Percentiles rank a stretch among this genome's conserved stretches.
These are phyloP conservation scores for Torulaspora microellipsoides DNA, from an alignment of 805 yeast genomes.

Conservation along the genomic window DNA sequence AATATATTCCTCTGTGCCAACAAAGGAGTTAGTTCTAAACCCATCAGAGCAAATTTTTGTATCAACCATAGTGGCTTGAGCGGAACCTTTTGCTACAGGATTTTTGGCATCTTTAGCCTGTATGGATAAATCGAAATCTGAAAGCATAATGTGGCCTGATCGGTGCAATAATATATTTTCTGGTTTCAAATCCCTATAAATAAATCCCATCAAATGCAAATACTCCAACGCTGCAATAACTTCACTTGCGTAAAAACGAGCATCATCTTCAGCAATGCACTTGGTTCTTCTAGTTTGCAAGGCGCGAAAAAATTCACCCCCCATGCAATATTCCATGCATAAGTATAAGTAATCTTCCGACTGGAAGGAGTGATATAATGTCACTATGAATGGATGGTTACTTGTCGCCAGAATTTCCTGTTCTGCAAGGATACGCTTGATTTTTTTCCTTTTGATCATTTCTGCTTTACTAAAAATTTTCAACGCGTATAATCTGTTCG, in stretches of 20 bases:
- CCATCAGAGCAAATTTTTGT: conserved; percentile 95
- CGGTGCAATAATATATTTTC: conserved; percentile 92
- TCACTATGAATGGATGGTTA: conserved; percentile 95
- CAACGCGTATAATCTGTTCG: conserved; percentile 82
- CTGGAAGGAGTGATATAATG: conserved; percentile 93
- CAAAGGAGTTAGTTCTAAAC: conserved; percentile 95
- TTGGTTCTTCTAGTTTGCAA: conserved; percentile 84
- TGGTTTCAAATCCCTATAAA: conserved; percentile 93
- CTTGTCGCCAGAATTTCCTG: conserved; percentile 94
- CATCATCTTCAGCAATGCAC: conserved; percentile 82
- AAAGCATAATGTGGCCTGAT: conserved; percentile 96
- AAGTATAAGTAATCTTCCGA: conserved; percentile 85
- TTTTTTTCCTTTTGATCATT: conserved; percentile 92
- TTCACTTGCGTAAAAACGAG: conserved; percentile 91
- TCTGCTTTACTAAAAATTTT: conserved; percentile 85
- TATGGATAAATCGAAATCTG: conserved; percentile 93
- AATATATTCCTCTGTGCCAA: conserved; percentile 97
- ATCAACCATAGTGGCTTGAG: conserved; percentile 49
- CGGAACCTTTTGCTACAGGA: conserved; percentile 43
- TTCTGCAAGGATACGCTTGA: conserved; percentile 91
- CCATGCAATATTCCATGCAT: conserved; percentile 99
- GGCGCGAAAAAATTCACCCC: conserved; percentile 97
- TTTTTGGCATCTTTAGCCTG: conserved; percentile 73
- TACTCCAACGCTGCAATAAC: conserved; percentile 96
- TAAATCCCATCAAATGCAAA: conserved; percentile 93